Conservation (phyloP, 192 early-diverging fungal species). For the Mortierella claussenii region DNA sequence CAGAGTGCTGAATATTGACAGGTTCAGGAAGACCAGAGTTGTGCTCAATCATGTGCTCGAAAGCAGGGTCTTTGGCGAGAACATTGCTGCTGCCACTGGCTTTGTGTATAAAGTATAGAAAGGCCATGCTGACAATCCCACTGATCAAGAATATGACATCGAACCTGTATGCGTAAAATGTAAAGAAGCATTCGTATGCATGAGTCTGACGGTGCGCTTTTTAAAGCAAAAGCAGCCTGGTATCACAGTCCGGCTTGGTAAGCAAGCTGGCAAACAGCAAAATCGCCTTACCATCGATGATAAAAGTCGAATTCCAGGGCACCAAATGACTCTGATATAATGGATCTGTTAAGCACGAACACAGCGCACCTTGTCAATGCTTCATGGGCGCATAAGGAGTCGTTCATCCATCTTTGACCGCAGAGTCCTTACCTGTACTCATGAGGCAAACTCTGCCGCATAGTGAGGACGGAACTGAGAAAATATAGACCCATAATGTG, state of each 20-base stretch:
- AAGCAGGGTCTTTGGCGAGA: conserved; percentile 39
- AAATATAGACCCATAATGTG: conserved; percentile 96
- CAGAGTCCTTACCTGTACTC: conserved; percentile 77
- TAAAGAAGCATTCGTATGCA: too few relatives aligned
- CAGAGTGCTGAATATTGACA: conserved; percentile 1
- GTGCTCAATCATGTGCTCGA: conserved; percentile 36
- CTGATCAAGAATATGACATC: conserved; percentile 91
- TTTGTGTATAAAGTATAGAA: conserved; percentile 78
- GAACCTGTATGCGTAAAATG: conserved; percentile 60
- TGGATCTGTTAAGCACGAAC: conserved; percentile 55
- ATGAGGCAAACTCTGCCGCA: conserved; percentile 87
- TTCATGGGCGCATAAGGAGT: too few relatives aligned
- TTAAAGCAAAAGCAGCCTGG: neutral
- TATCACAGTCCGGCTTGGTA: too few relatives aligned
- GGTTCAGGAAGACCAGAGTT: neutral
- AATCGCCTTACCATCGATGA: conserved; percentile 69
- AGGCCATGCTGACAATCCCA: conserved; percentile 74
- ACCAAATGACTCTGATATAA: conserved; percentile 83
- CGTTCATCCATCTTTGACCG: too few relatives aligned
- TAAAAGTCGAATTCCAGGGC: conserved; percentile 92
- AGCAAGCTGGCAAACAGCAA: too few relatives aligned
- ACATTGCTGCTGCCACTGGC: conserved; percentile 59
- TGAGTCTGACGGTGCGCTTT: too few relatives aligned
- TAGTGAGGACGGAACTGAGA: conserved; percentile 90
- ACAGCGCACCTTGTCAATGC: neutral